A percentile compares a stretch with the other conserved stretches of the same genome.
Evolutionary conservation across 2,329 filamentous ascomycete genomes (phyloP).

Genomic region (Arthrobotrys megalospora): DNA sequence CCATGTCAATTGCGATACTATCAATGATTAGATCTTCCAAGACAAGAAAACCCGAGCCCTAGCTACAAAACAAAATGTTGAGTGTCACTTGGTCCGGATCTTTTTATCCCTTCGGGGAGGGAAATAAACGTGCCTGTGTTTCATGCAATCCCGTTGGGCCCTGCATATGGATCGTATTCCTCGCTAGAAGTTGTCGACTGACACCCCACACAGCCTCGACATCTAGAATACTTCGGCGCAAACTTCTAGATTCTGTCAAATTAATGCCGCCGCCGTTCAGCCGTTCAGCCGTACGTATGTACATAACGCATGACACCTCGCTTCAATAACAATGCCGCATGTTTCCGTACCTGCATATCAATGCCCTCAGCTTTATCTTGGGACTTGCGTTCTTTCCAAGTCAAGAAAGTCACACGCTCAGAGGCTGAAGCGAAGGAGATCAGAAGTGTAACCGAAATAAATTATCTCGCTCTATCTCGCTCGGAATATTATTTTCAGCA

Average conservation of each 20-base stretch:
- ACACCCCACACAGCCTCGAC: constrained; percentile 20
- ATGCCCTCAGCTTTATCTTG: constrained; percentile 1
- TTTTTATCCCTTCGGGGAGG: constrained; percentile 2
- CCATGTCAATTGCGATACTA: constrained; percentile 40
- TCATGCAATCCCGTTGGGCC: constrained; percentile 21
- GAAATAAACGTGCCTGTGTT: constrained; percentile 9
- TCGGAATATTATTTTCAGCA: constrained; percentile 16
- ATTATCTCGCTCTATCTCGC: constrained; percentile 44
- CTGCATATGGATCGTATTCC: constrained; percentile 13
- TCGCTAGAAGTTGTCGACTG: constrained; percentile 15
- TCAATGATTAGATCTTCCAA: constrained; percentile 50
- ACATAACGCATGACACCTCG: constrained; percentile 11
- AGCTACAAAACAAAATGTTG: neutral
- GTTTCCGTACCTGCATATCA: constrained; percentile 49
- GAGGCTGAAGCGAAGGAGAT: neutral
- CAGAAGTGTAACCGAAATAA: constrained; percentile 7
- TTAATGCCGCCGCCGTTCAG: constrained; percentile 18
- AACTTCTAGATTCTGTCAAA: neutral
- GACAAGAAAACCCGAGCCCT: constrained; percentile 7
- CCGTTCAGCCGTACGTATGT: constrained; percentile 5
- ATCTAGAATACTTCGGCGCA: constrained; percentile 30
- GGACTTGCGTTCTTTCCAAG: constrained; percentile 15
- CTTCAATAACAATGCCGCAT: constrained; percentile 28
- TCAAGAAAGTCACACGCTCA: constrained; percentile 24
- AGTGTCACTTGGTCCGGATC: neutral